Evolutionary conservation across 768 basidiomycete species (phyloP), one percentile per base, ranked within the genome.

Genomic region (Pluteus cervinus): DNA sequence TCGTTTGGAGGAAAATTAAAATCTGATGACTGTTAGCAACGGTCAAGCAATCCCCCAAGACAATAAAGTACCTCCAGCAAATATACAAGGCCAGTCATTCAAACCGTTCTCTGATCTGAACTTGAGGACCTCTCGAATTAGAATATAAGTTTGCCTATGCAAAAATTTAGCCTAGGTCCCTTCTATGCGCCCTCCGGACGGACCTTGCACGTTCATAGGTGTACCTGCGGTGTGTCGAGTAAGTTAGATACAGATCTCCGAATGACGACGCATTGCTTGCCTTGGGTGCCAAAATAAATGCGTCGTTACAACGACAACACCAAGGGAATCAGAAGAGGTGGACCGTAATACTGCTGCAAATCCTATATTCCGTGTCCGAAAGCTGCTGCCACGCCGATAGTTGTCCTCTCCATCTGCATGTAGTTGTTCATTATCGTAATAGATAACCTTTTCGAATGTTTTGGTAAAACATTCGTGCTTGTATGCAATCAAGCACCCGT

Each of bases 231-330:
- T 22, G 6, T 35, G 14, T 66, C 23, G 18, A 50, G 36, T 44
- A 49, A 2, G 39, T 30, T 33, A 28, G 40, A 25, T n/a, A n/a
- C n/a, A n/a, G n/a, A 24, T 14, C 5, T 24, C 5, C 14, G 22
- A 18, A 29, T 23, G 33, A 26, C 29, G 22, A 45, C 3, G 11
- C 37, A 4, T 15, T 7, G 63, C 74, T 41, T 59, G 90, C 80
- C 71, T 74, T 4, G 91, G 91, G 60, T 94, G 91, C 93, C 93
- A 97, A 58, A 96, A 97, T 16, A 94, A 65, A 63, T 97, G 93
- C 0, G 92, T 92, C 1, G 93, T 96, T 3, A 79, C 88, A 10
- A 93, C 62, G 26, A 94, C 62, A 23, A 89, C 57, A 4, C 91
- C 88, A 25, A 65, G 60, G 5, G 52, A 41, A 18, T 61, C 49